A percentile compares a stretch with the other conserved stretches of the same genome.
Evolutionary conservation across 1,284 basidiomycete species (phyloP).

Genomic region (Peniophora sp.): DNA sequence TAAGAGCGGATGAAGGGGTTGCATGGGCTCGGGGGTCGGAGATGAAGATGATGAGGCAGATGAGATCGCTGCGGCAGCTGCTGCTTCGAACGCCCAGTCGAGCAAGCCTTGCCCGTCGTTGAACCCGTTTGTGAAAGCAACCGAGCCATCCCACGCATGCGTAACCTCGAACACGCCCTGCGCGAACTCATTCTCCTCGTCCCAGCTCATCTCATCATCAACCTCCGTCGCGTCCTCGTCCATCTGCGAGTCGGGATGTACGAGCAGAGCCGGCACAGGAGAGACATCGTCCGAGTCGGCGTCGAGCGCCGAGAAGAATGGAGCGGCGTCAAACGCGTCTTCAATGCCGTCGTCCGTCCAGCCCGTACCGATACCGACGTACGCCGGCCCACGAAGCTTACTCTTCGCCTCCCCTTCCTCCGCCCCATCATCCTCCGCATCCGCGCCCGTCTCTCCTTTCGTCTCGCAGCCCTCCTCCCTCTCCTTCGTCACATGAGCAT

Average conservation of each 20-base stretch:
- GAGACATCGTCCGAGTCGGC: constrained; percentile 30
- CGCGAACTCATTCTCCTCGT: constrained; percentile 9
- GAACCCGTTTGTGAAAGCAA: constrained; percentile 60
- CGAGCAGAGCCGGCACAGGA: constrained; percentile 16
- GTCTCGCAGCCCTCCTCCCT: no score
- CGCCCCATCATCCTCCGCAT: no score
- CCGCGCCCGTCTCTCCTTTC: no score
- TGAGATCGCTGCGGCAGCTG: constrained; percentile 13
- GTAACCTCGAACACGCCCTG: constrained; percentile 43
- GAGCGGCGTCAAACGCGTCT: constrained; percentile 67
- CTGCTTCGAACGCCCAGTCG: constrained; percentile 49
- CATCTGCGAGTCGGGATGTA: constrained; percentile 4
- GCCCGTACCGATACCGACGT: constrained; percentile 53
- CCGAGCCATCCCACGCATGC: constrained; percentile 64
- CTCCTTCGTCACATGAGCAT: no score
- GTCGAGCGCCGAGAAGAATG: constrained; percentile 66
- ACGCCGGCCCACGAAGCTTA: constrained; percentile 27
- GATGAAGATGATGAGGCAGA: no score
- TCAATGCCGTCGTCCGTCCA: constrained; percentile 64
- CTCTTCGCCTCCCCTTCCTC: no score
- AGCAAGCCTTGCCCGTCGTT: constrained; percentile 41
- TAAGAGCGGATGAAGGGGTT: background rate
- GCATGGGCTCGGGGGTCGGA: no score
- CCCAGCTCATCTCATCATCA: constrained; percentile 19
- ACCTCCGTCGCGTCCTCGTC: constrained; percentile 19